These are phyloP conservation scores for Colletotrichum filicis DNA, from an alignment of 2,329 filamentous ascomycete genomes.

Conservation along the genomic window DNA sequence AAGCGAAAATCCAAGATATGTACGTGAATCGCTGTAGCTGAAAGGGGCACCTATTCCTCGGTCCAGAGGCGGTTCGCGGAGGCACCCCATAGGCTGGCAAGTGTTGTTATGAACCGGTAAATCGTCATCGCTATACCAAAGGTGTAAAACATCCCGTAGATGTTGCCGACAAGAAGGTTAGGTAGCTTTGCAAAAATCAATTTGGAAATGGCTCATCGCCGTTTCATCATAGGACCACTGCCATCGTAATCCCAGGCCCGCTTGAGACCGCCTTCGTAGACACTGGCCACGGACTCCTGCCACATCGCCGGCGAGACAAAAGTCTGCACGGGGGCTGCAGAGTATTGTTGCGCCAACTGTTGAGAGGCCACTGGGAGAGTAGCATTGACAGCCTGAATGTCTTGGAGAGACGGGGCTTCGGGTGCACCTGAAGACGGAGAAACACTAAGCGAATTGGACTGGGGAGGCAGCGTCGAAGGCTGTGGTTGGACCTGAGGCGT, in stretches of 20 bases:
- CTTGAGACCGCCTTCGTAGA: slow-evolving; percentile 74
- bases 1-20: slow-evolving; percentile 27
- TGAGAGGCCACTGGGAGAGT: slow-evolving; percentile 57
- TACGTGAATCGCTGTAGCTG: slow-evolving; percentile 20
- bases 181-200: slow-evolving; percentile 2
- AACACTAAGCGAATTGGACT: slow-evolving; percentile 63
- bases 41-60: neutral
- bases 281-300: slow-evolving; percentile 77
- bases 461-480: slow-evolving; percentile 53
- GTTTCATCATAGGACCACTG: slow-evolving; percentile 42
- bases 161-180: neutral
- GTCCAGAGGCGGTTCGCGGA: neutral
- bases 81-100: neutral
- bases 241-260: slow-evolving; percentile 68
- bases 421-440: slow-evolving; percentile 63
- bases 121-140: neutral
- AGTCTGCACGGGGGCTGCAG: slow-evolving; percentile 62
- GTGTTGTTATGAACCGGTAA: neutral
- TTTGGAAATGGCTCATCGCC: slow-evolving; percentile 27
- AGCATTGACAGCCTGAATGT: slow-evolving; percentile 59
- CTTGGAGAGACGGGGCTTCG: slow-evolving; percentile 65
- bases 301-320: slow-evolving; percentile 80
- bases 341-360: slow-evolving; percentile 61
- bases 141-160: neutral
- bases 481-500: slow-evolving; percentile 66